Conservation (phyloP, 208 protist genomes). For the Wallacemonas sp. region DNA sequence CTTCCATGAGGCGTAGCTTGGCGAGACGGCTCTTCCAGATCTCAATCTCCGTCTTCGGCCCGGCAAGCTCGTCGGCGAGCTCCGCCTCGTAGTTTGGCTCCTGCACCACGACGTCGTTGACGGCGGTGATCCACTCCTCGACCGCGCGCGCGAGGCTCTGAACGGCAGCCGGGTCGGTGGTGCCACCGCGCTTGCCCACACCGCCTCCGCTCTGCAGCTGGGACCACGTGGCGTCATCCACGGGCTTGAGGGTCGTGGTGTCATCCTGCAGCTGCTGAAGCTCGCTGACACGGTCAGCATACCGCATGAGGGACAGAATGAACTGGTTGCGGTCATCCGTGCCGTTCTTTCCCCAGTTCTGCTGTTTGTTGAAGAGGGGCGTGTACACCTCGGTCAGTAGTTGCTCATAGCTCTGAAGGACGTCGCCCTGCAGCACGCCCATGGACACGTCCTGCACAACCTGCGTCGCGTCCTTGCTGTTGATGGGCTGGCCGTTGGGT, state of each 20-base stretch:
- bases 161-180: conserved; percentile 74
- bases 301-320: conserved; percentile 80
- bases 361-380: conserved; percentile 80
- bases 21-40: conserved; percentile 93
- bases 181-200: conserved; percentile 65
- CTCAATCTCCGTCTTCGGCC: conserved; percentile 94
- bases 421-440: conserved; percentile 81
- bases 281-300: conserved; percentile 89
- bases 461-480: conserved; percentile 66
- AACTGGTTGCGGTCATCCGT: conserved; percentile 79
- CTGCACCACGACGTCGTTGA: conserved; percentile 64
- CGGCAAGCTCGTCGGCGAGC: conserved; percentile 85
- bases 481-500: conserved; percentile 59
- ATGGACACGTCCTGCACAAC: conserved; percentile 85
- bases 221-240: conserved; percentile 73
- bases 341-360: conserved; percentile 90
- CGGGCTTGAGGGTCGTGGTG: conserved; percentile 40
- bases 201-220: conserved; percentile 74
- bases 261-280: conserved; percentile 87
- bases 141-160: conserved; percentile 59
- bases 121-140: conserved; percentile 76
- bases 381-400: conserved; percentile 92
- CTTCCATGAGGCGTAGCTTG: conserved; percentile 90
- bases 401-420: conserved; percentile 85
- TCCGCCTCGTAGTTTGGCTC: conserved; percentile 89